A percentile compares a stretch with the other conserved stretches of the same genome.
Conservation (phyloP, 495 filamentous ascomycete species). For the Penicillium simplicissimum region DNA sequence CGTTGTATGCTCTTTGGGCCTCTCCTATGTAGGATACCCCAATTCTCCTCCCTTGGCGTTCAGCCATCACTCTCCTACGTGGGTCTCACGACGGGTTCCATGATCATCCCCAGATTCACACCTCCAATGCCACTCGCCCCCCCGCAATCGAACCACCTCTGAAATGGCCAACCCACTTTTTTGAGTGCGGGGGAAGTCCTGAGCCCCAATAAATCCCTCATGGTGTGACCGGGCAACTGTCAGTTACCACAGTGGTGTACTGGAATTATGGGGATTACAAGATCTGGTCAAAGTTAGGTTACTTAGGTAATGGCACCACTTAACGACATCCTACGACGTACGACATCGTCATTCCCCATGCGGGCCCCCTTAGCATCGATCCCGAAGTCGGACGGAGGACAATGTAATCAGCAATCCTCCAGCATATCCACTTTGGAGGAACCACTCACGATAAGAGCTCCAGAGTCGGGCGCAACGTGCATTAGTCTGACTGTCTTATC, state of each 20-base stretch:
- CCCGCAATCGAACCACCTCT: conserved; percentile 1
- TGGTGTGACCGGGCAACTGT: neutral
- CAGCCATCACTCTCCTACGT: neutral
- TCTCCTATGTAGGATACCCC: too few relatives aligned
- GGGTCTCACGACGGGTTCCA: neutral
- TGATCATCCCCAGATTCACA: conserved; percentile 5
- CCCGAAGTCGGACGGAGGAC: neutral
- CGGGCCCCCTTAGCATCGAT: neutral
- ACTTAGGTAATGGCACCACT: neutral
- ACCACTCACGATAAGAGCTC: neutral
- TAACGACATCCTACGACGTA: neutral
- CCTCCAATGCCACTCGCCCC: neutral
- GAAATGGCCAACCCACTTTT: neutral
- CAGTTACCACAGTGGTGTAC: neutral
- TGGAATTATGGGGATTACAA: too few relatives aligned
- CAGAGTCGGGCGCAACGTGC: neutral
- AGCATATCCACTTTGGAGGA: neutral
- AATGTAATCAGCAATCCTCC: too few relatives aligned
- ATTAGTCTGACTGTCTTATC: neutral
- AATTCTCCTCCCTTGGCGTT: neutral
- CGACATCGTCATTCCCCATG: neutral
- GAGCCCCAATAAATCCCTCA: conserved; percentile 5
- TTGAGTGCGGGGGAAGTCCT: conserved; percentile 5
- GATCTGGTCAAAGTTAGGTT: too few relatives aligned
- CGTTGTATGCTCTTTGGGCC: too few relatives aligned